Evolutionary conservation across 75 land plant genomes (phyloP).

Genomic region (Selaginella tamariscina): DNA sequence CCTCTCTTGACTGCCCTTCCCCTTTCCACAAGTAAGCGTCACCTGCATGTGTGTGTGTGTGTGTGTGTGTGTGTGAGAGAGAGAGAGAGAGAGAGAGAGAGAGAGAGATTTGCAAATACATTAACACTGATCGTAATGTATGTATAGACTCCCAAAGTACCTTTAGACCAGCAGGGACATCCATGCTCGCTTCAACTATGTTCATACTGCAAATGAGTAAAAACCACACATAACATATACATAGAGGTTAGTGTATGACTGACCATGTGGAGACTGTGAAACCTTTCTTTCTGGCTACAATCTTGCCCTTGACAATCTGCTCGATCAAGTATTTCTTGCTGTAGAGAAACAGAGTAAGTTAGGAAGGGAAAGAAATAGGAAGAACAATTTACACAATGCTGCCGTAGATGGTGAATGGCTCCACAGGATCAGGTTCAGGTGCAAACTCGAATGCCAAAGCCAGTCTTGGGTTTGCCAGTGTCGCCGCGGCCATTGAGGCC

Average conservation of each 20-base stretch:
- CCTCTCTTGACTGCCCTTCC: conserved; percentile 30
- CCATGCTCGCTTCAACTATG: conserved; percentile 28
- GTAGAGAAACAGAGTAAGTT: conserved; percentile 8
- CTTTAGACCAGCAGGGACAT: conserved; percentile 29
- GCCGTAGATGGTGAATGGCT: conserved; percentile 33
- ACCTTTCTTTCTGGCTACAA: conserved; percentile 27
- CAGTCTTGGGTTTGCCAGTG: no score
- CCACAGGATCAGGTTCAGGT: conserved; percentile 30
- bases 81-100: not conserved
- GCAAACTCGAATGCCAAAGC: no score
- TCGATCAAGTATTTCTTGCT: conserved; percentile 34
- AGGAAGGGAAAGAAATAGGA: conserved; percentile 10
- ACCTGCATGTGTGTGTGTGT: conserved; percentile 14
- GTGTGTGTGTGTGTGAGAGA: not conserved
- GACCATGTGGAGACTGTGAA: conserved; percentile 34
- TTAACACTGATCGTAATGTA: not conserved
- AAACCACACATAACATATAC: not conserved
- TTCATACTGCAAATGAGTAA: conserved; percentile 28
- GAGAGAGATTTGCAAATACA: not conserved
- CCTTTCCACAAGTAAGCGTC: conserved; percentile 23
- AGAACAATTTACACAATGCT: conserved; percentile 33
- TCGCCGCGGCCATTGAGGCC: no score
- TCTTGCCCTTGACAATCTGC: conserved; percentile 29
- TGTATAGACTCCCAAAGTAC: not conserved
- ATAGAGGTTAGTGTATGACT: not conserved